These are phyloP conservation scores for Chaetomium sp. DNA, from an alignment of 2,329 filamentous ascomycete genomes.

Conservation along the genomic window DNA sequence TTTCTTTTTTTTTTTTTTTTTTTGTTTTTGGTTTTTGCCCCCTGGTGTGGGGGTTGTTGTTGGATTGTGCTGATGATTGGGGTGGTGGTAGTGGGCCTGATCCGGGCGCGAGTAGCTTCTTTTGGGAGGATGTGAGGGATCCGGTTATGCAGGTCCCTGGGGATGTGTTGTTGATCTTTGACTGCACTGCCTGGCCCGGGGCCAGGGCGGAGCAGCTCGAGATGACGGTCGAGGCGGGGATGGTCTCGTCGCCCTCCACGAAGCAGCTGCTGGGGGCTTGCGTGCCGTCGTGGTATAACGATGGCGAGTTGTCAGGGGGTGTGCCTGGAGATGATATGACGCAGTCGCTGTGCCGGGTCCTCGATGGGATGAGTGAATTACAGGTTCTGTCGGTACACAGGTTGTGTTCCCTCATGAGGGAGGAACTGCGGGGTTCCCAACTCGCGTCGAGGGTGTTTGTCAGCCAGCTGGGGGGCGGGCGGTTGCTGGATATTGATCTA, in stretches of 20 bases:
- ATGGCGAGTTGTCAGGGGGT: not conserved
- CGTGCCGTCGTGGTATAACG: conserved; percentile 8
- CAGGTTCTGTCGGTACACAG: conserved; percentile 28
- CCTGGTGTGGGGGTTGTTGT: not conserved
- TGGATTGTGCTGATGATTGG: not conserved
- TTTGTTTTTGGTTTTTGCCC: too few relatives aligned
- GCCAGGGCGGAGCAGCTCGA: conserved; percentile 12
- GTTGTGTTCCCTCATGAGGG: conserved; percentile 31
- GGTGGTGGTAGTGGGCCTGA: not conserved
- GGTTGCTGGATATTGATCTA: conserved; percentile 32
- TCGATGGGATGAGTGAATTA: conserved; percentile 23
- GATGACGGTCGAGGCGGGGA: conserved; percentile 26
- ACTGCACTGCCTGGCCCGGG: conserved; percentile 26
- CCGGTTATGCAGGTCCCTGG: conserved; percentile 28
- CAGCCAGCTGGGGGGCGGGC: conserved; percentile 32
- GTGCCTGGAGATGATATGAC: conserved; percentile 20
- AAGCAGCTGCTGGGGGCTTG: conserved; percentile 33
- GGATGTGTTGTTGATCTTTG: conserved; percentile 32
- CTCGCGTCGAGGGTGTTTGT: conserved; percentile 30
- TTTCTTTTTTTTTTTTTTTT: too few relatives aligned
- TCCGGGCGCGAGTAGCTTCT: conserved; percentile 22
- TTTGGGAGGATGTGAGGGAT: conserved; percentile 34
- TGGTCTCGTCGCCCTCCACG: conserved; percentile 21
- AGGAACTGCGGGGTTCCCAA: conserved; percentile 25
- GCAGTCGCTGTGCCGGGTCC: conserved; percentile 23